Evolutionary conservation across 768 basidiomycete genomes (phyloP).

Genomic region (Leccinellum luteum): DNA sequence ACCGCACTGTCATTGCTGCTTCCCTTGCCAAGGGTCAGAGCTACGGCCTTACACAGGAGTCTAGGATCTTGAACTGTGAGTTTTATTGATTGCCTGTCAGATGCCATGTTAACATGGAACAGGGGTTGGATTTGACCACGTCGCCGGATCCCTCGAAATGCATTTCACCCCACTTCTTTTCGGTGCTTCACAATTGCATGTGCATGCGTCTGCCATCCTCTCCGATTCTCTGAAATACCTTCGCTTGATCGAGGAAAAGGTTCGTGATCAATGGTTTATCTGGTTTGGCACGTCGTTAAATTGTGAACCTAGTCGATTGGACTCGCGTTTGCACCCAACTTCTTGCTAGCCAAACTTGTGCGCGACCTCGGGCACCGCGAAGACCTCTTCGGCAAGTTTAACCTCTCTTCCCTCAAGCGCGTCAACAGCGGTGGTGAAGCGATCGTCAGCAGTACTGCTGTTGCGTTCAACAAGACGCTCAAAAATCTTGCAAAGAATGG

Average conservation of each 20-base stretch:
- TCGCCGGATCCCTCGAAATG: slow-evolving; percentile 38
- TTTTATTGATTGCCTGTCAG: background rate
- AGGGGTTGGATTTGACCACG: slow-evolving; percentile 42
- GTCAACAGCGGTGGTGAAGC: background rate
- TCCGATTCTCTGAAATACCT: slow-evolving; percentile 10
- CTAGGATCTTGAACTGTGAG: slow-evolving; percentile 32
- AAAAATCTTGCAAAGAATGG: slow-evolving; percentile 7
- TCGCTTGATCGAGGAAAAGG: background rate
- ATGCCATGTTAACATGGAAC: background rate
- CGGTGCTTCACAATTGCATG: slow-evolving; percentile 19
- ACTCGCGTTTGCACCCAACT: background rate
- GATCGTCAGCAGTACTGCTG: background rate
- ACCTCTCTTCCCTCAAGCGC: slow-evolving; percentile 24
- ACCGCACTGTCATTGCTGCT: background rate
- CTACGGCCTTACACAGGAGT: background rate
- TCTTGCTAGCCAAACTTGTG: background rate
- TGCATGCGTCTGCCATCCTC: slow-evolving; percentile 14
- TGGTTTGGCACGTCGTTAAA: background rate
- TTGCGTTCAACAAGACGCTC: background rate
- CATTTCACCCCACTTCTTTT: slow-evolving; percentile 34
- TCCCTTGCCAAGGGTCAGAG: background rate
- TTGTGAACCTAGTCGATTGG: background rate
- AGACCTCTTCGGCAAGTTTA: slow-evolving; percentile 21
- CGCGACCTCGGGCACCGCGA: slow-evolving; percentile 1
- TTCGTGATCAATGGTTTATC: background rate